Base-by-base conservation (phyloP, 257 asterid genomes). In the Solanum megistacrolobum region DNA sequence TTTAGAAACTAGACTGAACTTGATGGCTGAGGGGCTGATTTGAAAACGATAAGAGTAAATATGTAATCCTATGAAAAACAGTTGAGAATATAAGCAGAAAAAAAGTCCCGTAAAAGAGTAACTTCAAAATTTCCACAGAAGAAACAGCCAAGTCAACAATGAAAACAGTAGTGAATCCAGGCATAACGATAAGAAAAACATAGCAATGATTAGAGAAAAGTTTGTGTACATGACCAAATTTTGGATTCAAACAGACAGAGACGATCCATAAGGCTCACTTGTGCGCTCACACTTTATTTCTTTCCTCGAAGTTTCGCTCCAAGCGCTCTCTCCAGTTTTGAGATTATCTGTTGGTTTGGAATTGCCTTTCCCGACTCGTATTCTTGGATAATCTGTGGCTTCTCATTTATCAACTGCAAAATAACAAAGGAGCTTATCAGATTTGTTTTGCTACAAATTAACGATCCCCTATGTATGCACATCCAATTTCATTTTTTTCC, bases 321-420 rank as follows among this genome's bases (percentile, higher is more conserved):
- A 52, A 95, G 98, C 29, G 99, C 94, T 86, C 96, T 94, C 93
- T 96, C 98, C 91, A 94, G 93, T 93, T 96, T 96, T 55, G 96
- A 86, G 31, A 96, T 94, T 88, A 94, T 94, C 91, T 93, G 98
- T 88, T 93, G 94, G 86, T 93, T 93, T 52, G 95, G 95, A 75
- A 93, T 93, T 41, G 95, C 95, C 88, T 93, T 93, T 65, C 95
- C 95, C 41, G 95, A 93, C 87, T 93, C 95, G 20, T 93, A 93
- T 89, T 93, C 95, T 90, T 92, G 94, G 83, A 92, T 89, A 89
- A 92, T 14, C 66, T 93, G 95, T 5, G 94, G 94, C 91, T 93
- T 93, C 93, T 93, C 95, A 87, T 93, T 93, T 91, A 95, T 96
- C 60, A 95, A 13, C 99, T 95, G 96, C 90, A 92, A 32, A 34